A percentile compares a stretch with the other conserved stretches of the same genome.
These are phyloP conservation scores for Ustanciosporium gigantosporum DNA, from an alignment of 1,284 basidiomycete genomes.

Conservation along the genomic window DNA sequence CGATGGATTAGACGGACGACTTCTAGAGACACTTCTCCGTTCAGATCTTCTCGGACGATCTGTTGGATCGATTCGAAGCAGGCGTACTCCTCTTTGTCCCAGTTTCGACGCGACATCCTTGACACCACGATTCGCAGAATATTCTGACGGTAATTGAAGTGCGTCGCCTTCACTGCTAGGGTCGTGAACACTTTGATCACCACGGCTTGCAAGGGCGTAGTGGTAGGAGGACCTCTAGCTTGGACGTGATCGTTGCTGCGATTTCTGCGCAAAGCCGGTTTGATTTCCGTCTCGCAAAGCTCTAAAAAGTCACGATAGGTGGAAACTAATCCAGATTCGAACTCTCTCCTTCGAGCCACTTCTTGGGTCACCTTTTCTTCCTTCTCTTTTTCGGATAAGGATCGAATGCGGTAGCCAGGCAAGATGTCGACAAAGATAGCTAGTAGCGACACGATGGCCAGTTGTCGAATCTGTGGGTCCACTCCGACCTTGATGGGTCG, in stretches of 20 bases:
- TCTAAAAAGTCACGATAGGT: conserved; percentile 89
- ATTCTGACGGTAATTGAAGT: conserved; percentile 97
- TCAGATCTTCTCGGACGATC: conserved; percentile 79
- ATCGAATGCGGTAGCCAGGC: conserved; percentile 77
- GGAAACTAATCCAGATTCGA: conserved; percentile 89
- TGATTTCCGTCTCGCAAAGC: conserved; percentile 80
- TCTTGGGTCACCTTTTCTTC: conserved; percentile 92
- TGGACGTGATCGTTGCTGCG: background rate
- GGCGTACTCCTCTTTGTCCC: conserved; percentile 72
- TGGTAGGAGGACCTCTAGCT: background rate
- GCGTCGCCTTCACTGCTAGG: conserved; percentile 78
- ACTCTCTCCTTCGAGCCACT: conserved; percentile 86
- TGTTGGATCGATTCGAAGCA: conserved; percentile 79
- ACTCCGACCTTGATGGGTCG: conserved; percentile 64
- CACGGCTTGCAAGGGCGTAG: background rate
- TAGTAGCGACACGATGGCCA: conserved; percentile 86
- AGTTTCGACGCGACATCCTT: conserved; percentile 70
- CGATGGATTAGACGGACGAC: conserved; percentile 87
- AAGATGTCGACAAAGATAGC: conserved; percentile 95
- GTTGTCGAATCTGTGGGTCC: conserved; percentile 79
- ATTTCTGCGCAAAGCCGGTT: conserved; percentile 63
- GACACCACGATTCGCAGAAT: conserved; percentile 85
- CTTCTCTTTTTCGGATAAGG: conserved; percentile 85
- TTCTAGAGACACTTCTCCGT: conserved; percentile 81
- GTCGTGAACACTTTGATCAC: conserved; percentile 85